These are phyloP conservation scores for Leptographium radiaticola DNA, from an alignment of 2,329 filamentous ascomycete genomes.

Conservation along the genomic window DNA sequence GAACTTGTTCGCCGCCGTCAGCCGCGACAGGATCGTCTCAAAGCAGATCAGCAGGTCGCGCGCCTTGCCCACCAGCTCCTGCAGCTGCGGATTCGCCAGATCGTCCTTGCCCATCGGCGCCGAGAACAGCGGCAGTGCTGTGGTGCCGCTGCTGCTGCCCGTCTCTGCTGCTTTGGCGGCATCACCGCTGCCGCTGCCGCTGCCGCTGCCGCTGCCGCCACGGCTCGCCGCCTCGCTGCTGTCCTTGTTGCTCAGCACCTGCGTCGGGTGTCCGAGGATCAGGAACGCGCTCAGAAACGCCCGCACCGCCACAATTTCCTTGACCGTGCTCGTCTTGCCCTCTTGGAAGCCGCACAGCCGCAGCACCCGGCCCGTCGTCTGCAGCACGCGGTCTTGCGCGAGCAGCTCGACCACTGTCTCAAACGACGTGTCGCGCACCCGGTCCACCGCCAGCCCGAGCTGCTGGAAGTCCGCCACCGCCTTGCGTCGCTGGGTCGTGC, in stretches of 20 bases:
- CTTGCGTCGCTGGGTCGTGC: conserved; percentile 40
- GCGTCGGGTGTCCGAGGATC: conserved; percentile 64
- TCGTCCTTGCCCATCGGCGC: conserved; percentile 35
- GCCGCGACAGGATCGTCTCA: conserved; percentile 55
- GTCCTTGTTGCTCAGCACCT: conserved; percentile 64
- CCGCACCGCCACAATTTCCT: conserved; percentile 56
- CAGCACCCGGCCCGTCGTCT: conserved; percentile 53
- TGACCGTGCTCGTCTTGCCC: conserved; percentile 46
- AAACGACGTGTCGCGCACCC: conserved; percentile 56
- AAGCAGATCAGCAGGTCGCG: conserved; percentile 67
- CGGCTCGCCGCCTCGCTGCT: background rate
- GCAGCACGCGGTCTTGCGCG: conserved; percentile 51
- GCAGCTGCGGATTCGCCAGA: conserved; percentile 47
- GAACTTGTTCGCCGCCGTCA: conserved; percentile 54
- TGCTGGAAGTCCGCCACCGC: conserved; percentile 52
- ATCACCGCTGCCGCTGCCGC: background rate
- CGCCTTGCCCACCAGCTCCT: conserved; percentile 65
- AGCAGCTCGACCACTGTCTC: conserved; percentile 61
- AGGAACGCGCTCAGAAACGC: conserved; percentile 72
- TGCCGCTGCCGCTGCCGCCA: background rate
- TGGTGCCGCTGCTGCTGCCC: background rate
- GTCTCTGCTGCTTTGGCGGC: background rate
- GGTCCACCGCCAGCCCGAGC: conserved; percentile 56
- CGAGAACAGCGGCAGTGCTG: background rate
- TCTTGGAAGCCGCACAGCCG: conserved; percentile 58